phyloP scores from a whole-genome alignment of 257 asterid species.

The Henckelia pumila region DNA sequence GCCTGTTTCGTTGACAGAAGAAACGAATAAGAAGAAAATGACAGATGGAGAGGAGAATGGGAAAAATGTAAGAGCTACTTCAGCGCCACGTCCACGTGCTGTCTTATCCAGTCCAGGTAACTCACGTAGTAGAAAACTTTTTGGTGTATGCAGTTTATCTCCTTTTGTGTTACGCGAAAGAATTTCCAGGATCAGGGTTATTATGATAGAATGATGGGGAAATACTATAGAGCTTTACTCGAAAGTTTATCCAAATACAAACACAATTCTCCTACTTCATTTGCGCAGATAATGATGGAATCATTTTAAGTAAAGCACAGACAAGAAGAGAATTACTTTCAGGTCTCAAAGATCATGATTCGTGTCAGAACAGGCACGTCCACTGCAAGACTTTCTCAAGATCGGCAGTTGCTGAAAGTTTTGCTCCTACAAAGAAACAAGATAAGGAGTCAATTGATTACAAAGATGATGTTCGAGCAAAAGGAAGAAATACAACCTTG shows the following conservation, averaged over 20 bases:
- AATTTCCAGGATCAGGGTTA: neutral
- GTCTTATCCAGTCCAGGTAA: slow-evolving; percentile 92
- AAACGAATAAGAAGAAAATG: slow-evolving; percentile 37
- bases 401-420: slow-evolving; percentile 37
- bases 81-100: slow-evolving; percentile 92
- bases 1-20: slow-evolving; percentile 32
- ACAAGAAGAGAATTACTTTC: slow-evolving; percentile 38
- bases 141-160: neutral
- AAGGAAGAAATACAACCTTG: slow-evolving; percentile 27
- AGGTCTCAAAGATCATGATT: slow-evolving; percentile 35
- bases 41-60: slow-evolving; percentile 36
- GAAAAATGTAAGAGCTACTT: slow-evolving; percentile 44
- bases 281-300: slow-evolving; percentile 59
- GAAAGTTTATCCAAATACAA: neutral
- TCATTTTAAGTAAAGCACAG: slow-evolving; percentile 47
- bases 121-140: neutral
- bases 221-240: too few species aligned
- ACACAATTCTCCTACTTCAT: slow-evolving; percentile 8
- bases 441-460: slow-evolving; percentile 30
- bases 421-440: slow-evolving; percentile 28
- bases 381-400: slow-evolving; percentile 46
- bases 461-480: slow-evolving; percentile 30
- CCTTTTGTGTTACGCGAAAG: neutral
- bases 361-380: slow-evolving; percentile 42
- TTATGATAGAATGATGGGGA: too few species aligned